phyloP scores from a whole-genome alignment of 2,329 filamentous ascomycete genomes.

The Alternaria incomplexa region DNA sequence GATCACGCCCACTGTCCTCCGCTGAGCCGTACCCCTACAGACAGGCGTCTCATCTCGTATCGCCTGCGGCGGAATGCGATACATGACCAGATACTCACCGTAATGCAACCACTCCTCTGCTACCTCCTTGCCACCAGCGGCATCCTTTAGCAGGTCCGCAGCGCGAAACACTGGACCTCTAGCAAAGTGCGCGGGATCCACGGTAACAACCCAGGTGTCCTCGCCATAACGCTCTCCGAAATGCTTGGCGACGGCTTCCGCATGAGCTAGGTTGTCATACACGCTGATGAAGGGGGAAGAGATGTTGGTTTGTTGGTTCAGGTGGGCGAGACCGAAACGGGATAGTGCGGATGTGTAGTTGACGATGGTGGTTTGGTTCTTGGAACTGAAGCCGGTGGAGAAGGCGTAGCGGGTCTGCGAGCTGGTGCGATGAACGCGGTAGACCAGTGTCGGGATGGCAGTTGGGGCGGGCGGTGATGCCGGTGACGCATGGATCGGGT shows the following conservation, averaged over 20 bases:
- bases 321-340: constrained; percentile 38
- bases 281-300: constrained; percentile 44
- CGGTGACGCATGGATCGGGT: neutral
- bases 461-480: constrained; percentile 21
- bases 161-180: constrained; percentile 43
- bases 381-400: constrained; percentile 38
- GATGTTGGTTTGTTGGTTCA: constrained; percentile 44
- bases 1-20: constrained; percentile 28
- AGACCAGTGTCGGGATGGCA: constrained; percentile 35
- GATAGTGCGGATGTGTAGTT: constrained; percentile 28
- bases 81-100: constrained; percentile 45
- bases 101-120: constrained; percentile 34
- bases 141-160: constrained; percentile 31
- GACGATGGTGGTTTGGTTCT: constrained; percentile 45
- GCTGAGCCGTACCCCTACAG: constrained; percentile 21
- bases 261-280: constrained; percentile 35
- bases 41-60: constrained; percentile 38
- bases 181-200: constrained; percentile 40
- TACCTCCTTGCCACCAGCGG: neutral
- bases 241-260: constrained; percentile 32
- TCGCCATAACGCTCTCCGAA: constrained; percentile 29
- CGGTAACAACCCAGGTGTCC: constrained; percentile 31
- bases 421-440: constrained; percentile 36
- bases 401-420: constrained; percentile 43
- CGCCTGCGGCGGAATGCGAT: constrained; percentile 42